A percentile compares a stretch with the other conserved stretches of the same genome.
phyloP scores from a whole-genome alignment of 2,329 filamentous ascomycete genomes.

The Lecanicillium sp. region DNA sequence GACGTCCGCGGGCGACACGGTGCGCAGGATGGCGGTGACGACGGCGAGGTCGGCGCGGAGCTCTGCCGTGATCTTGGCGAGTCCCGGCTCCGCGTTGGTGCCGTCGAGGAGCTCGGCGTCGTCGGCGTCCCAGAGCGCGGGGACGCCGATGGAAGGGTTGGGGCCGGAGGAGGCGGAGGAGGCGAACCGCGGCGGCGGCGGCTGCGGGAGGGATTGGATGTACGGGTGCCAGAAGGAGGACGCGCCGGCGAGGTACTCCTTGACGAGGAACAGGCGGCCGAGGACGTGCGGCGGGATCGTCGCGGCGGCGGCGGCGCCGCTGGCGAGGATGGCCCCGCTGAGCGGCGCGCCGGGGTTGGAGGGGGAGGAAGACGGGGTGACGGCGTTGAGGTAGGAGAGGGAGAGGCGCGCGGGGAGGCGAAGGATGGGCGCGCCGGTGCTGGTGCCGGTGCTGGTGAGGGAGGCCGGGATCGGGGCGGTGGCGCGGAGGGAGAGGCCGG shows the following conservation, averaged over 20 bases:
- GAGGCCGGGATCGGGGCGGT: constrained; percentile 21
- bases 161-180: constrained; percentile 3
- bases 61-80: constrained; percentile 41
- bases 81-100: constrained; percentile 45
- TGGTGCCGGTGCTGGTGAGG: constrained; percentile 16
- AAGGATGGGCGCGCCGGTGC: constrained; percentile 41
- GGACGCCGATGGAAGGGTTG: constrained; percentile 51
- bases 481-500: constrained; percentile 50
- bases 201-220: constrained; percentile 58
- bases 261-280: constrained; percentile 62
- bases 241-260: constrained; percentile 54
- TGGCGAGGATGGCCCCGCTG: constrained; percentile 60
- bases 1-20: background rate
- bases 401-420: constrained; percentile 46
- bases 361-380: constrained; percentile 42
- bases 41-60: constrained; percentile 41
- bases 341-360: constrained; percentile 62
- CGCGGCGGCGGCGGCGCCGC: constrained; percentile 47
- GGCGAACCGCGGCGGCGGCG: constrained; percentile 25
- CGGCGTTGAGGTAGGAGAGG: constrained; percentile 54
- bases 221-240: constrained; percentile 65
- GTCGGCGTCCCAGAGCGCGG: constrained; percentile 57
- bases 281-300: constrained; percentile 52
- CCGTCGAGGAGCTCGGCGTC: constrained; percentile 53
- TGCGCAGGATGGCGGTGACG: constrained; percentile 33